Percentiles rank a stretch among this genome's conserved stretches.
Conservation (phyloP, 305 asterid genomes). For the Fraxinus albicans region DNA sequence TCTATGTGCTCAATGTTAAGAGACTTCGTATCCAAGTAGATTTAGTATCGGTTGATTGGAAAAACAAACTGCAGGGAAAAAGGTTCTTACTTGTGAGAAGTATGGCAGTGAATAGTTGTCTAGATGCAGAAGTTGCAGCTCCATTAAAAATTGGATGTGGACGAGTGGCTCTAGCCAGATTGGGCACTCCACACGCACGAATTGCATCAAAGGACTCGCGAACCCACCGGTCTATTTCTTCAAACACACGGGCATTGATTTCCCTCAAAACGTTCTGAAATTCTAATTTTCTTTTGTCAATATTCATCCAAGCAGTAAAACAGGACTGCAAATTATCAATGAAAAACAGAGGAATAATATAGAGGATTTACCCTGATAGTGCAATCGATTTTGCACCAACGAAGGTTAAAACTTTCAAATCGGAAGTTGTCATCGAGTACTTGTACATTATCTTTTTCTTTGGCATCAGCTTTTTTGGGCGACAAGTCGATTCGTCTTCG, state of each 20-base stretch:
- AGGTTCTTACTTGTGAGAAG: conserved; percentile 71
- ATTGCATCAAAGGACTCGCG: conserved; percentile 55
- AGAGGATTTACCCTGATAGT: conserved; percentile 48
- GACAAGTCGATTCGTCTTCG: conserved; percentile 54
- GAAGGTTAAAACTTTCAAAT: conserved; percentile 49
- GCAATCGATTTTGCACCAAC: conserved; percentile 70
- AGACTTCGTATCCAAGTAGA: background rate
- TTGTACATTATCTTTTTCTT: conserved; percentile 14
- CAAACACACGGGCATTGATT: conserved; percentile 61
- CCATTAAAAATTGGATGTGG: conserved; percentile 53
- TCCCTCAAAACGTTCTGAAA: conserved; percentile 69
- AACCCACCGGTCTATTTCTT: conserved; percentile 66
- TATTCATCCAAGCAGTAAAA: background rate
- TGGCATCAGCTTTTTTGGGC: conserved; percentile 24
- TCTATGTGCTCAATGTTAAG: background rate
- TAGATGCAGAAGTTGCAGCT: conserved; percentile 39
- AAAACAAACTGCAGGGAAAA: conserved; percentile 14
- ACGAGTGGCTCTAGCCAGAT: conserved; percentile 36
- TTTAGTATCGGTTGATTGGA: background rate
- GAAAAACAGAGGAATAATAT: background rate
- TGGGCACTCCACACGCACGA: conserved; percentile 39
- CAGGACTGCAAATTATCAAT: background rate
- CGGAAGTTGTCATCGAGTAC: conserved; percentile 32
- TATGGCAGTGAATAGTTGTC: conserved; percentile 68
- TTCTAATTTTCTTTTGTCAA: background rate